Evolutionary conservation across 176 grass and related monocot genomes (phyloP), one percentile per base, ranked within the genome.

Genomic region (Aegilops longissima): DNA sequence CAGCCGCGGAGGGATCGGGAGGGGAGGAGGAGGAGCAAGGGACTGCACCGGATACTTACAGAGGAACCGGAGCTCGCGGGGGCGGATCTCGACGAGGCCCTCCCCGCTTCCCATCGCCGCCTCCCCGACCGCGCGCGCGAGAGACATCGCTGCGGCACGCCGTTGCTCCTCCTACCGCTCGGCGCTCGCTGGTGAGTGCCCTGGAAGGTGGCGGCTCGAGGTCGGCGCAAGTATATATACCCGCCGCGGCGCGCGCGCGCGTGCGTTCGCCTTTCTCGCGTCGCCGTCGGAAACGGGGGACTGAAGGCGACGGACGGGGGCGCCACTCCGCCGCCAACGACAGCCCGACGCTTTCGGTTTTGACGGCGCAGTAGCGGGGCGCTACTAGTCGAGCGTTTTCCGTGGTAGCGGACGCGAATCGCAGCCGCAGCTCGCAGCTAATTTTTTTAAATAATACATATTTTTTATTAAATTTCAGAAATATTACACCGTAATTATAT

Each of bases 51-150:
- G 31, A 42, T 42, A 77, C 88, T 66, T 39, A 40, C 8, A 40
- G 38, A 8, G 38, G 38, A 40, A 40, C 38, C 9, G 38, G 38
- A 40, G 38, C 8, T 40, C 38, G 0, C 38, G 8, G 38, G 38
- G 38, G 8, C 38, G 38, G 8, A 40, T 40, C 38, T 40, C 38
- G 38, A 40, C 38, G 38, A 98, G 89, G 76, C 67, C 84, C 87
- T 86, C 85, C 39, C 63, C 84, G 73, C 79, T 78, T 12, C 88
- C 91, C 87, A 87, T 92, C 56, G 36, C 82, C 52, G 42, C 82
- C 54, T 16, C 25, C 39, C 5, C 58, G 40, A 34, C 36, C 17
- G 68, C 35, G 38, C 75, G 54, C 54, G 56, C 38, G 71, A 9
- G 62, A 70, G 72, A 58, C 73, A 69, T 70, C 25, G 73, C 38